Evolutionary conservation across 2,329 filamentous ascomycete genomes (phyloP), one percentile per base, ranked within the genome.

Genomic region (Periglandula ipomoeae): DNA sequence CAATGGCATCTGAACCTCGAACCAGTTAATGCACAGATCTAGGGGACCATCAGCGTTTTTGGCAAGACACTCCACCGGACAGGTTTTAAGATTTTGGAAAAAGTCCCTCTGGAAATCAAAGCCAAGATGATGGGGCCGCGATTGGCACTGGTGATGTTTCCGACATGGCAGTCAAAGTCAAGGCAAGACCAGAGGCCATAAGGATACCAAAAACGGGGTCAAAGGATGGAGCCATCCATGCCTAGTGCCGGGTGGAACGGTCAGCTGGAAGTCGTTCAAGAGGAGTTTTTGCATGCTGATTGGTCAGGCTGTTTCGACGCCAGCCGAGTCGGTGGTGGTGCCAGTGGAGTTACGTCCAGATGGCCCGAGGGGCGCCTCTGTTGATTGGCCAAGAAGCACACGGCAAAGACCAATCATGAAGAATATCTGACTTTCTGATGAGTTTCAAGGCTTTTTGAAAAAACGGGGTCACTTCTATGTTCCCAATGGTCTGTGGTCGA

Each of bases 231-330:
- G 45, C 49, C 50, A 49, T 44, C 49, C 57, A 11, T 26, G 47
- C 45, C 35, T 49, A 39, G 43, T 47, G 42, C 39, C 39, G 32
- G 20, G 43, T 44, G 48, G 41, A 44, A 51, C 30, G 44, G 11
- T 46, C 20, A 38, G 44, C 20, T 34, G 22, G 20, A 26, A 46
- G 37, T 15, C 44, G 44, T 46, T 27, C 32, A 38, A 55, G 62
- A 50, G 50, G 56, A 57, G 44, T 44, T 45, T 64, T 52, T 52
- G 56, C 49, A 42, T 26, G 44, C 49, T 63, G 56, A 66, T 66
- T 66, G 64, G 64, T 22, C 38, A 32, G 38, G 51, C 50, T 32
- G 30, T 35, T 49, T 40, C 20, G 17, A 22, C 20, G 20, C 20
- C 17, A 26, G 26, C 24, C 38, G 42, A 53, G 57, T 54, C 56